Conservation (phyloP, 2,329 filamentous ascomycete species). For the Exophiala lecanii-corni region DNA sequence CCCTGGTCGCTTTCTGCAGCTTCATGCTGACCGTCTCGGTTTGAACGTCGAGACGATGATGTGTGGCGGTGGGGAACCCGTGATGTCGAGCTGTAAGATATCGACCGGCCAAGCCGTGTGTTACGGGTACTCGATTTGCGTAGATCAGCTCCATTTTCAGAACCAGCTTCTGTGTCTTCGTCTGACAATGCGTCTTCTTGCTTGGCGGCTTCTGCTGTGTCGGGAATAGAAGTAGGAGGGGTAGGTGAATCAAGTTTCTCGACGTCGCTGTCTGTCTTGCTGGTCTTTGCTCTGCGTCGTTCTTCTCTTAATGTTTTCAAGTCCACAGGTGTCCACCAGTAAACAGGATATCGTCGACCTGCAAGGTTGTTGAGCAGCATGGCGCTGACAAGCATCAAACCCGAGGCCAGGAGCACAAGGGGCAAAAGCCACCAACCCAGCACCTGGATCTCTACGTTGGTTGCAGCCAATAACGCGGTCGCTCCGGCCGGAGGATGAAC, state of each 20-base stretch:
- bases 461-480: conserved; percentile 65
- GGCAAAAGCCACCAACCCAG: conserved; percentile 68
- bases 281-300: conserved; percentile 4
- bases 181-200: conserved; percentile 4
- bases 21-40: neutral
- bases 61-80: conserved; percentile 3
- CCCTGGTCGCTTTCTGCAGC: conserved; percentile 1
- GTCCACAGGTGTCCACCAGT: conserved; percentile 49
- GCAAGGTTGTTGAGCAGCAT: conserved; percentile 66
- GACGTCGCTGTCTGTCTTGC: neutral
- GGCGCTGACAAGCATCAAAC: conserved; percentile 59
- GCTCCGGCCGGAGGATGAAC: conserved; percentile 71
- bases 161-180: conserved; percentile 10
- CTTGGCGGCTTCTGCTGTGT: no score
- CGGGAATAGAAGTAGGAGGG: no score
- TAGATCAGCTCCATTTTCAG: conserved; percentile 1
- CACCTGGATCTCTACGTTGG: conserved; percentile 48
- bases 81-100: conserved; percentile 8
- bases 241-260: conserved; percentile 5
- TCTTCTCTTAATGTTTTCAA: conserved; percentile 15
- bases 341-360: conserved; percentile 57
- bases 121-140: neutral
- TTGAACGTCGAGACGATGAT: neutral
- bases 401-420: conserved; percentile 56
- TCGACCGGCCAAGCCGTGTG: neutral